These are phyloP conservation scores for Cladophialophora chaetospira DNA, from an alignment of 2,329 filamentous ascomycete genomes.

Conservation along the genomic window DNA sequence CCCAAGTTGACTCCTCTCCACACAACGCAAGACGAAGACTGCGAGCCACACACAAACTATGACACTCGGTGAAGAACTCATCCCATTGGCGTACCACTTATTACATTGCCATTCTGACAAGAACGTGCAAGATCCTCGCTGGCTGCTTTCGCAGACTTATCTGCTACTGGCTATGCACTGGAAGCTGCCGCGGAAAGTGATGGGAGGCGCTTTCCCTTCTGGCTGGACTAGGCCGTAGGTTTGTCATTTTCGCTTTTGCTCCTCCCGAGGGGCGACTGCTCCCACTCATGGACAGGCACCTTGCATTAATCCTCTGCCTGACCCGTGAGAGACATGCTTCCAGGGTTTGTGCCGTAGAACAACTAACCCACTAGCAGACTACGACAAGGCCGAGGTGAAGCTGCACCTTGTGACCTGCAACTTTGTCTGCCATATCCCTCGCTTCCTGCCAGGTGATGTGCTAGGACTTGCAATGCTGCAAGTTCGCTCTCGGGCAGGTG, in stretches of 20 bases:
- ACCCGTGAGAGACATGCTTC: background rate
- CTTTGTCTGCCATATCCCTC: slow-evolving; percentile 2
- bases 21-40: background rate
- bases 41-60: slow-evolving; percentile 1
- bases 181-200: background rate
- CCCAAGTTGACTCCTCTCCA: slow-evolving; percentile 17
- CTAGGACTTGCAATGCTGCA: background rate
- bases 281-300: background rate
- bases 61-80: slow-evolving; percentile 11
- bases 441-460: background rate
- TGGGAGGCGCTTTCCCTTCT: slow-evolving; percentile 6
- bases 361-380: background rate
- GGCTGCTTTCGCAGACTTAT: slow-evolving; percentile 1
- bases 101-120: slow-evolving; percentile 4
- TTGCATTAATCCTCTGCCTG: background rate
- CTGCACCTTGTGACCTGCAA: background rate
- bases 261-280: slow-evolving; percentile 13
- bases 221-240: background rate
- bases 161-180: background rate
- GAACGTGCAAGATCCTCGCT: slow-evolving; percentile 11
- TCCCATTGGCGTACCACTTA: slow-evolving; percentile 11
- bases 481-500: background rate
- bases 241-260: slow-evolving; percentile 5
- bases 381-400: background rate
- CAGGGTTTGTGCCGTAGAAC: background rate